Base-by-base conservation (phyloP, 2,329 filamentous ascomycete genomes). In the Fusarium piperis region DNA sequence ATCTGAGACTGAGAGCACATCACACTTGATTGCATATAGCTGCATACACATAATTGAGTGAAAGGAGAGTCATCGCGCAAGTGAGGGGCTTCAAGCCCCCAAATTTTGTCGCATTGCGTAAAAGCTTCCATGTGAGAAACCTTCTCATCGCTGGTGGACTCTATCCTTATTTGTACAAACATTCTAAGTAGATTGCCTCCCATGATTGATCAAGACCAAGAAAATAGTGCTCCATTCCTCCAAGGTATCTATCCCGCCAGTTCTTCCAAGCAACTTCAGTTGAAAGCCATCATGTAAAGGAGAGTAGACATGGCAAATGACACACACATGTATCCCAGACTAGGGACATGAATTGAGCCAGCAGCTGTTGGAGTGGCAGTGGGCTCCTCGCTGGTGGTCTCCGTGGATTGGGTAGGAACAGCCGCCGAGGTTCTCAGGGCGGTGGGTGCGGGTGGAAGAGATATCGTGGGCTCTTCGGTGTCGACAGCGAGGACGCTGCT, bases 401-500 rank as follows among this genome's bases (percentile, higher is more conserved):
- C 39, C 2, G 59, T 30, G 12, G 70, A 51, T 15, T 59, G 56
- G 20, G 52, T 68, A 28, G 70, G 44, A 10, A 48, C 38, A 6
- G 30, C 58, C 20, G 57, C 58, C 39, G 70, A 72, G 10, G 70
- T 71, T 10, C 66, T 35, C 58, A 68, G 46, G 20, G 64, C 53
- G 28, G 32, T 73, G 23, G 67, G 62, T 20, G 68, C 59, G 20
- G 55, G 52, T 23, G 70, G 70, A 7, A 74, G 41, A 35, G 68
- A 70, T 28, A 70, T 62, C 10, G 71, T 73, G 10, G 71, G 71
- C 26, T 67, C 46, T 5, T 74, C 71, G 46, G 68, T 72, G n/a
- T 73, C 71, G 11, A 73, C 73, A 10, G 68, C 71, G 13, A 73
- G 71, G 48, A 71, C 38, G 6, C 63, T 71, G 38, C 70, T 73